Conservation (phyloP, 2,329 filamentous ascomycete genomes). For the Berkeleyomyces rouxiae region DNA sequence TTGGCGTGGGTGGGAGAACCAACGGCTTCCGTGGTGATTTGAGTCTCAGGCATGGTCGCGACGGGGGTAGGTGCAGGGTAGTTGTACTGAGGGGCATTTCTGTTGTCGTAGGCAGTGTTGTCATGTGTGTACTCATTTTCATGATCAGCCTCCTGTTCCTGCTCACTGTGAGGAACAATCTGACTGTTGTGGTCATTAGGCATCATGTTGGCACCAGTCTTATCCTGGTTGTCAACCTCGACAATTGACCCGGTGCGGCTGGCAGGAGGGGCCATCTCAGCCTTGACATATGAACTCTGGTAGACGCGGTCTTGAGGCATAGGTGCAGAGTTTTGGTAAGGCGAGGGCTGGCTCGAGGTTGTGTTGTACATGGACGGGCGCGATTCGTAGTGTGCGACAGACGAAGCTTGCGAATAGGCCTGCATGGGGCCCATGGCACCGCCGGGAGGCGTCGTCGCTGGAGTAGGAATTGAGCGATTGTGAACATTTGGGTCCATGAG, state of each 20-base stretch:
- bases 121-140: conserved; percentile 78
- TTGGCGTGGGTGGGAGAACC: conserved; percentile 45
- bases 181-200: conserved; percentile 33
- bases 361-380: conserved; percentile 65
- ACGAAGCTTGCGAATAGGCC: conserved; percentile 44
- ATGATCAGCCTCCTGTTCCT: conserved; percentile 57
- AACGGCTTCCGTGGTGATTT: conserved; percentile 67
- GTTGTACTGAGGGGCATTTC: conserved; percentile 52
- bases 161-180: conserved; percentile 35
- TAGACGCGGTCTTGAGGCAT: conserved; percentile 46
- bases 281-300: conserved; percentile 62
- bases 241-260: conserved; percentile 24
- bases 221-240: conserved; percentile 27
- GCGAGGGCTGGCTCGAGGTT: conserved; percentile 48
- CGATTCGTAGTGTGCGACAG: conserved; percentile 53
- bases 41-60: conserved; percentile 55
- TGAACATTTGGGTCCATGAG: conserved; percentile 69
- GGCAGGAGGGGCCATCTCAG: conserved; percentile 73
- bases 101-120: conserved; percentile 52
- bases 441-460: conserved; percentile 76
- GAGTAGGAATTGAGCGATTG: conserved; percentile 76
- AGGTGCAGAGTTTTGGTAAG: conserved; percentile 49
- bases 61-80: conserved; percentile 56
- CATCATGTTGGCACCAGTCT: conserved; percentile 52
- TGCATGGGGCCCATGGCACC: conserved; percentile 61